A percentile compares a stretch with the other conserved stretches of the same genome.
Conservation (phyloP, 73 alveolate species). For the Paramecium pentaurelia region DNA sequence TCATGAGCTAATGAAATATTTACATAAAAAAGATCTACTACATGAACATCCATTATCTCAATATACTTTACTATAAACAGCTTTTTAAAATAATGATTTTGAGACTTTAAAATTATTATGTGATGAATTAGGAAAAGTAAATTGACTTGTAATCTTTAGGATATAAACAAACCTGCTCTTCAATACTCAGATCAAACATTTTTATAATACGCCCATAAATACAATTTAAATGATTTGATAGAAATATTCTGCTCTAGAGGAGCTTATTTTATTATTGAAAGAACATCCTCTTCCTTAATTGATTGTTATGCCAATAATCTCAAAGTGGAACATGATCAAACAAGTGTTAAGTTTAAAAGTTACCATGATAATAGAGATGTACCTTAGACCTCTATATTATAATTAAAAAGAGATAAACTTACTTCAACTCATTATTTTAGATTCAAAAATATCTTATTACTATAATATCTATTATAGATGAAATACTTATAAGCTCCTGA, state of each 20-base stretch:
- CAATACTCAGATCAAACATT: not conserved
- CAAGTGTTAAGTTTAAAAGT: not conserved
- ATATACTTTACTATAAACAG: not conserved
- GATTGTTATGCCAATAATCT: constrained; percentile 8
- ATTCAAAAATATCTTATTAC: not conserved
- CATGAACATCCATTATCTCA: not conserved
- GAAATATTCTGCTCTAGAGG: constrained; percentile 38
- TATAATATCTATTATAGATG: not conserved
- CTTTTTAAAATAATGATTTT: not conserved
- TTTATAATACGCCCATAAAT: not conserved
- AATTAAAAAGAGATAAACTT: not conserved
- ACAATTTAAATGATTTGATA: not conserved
- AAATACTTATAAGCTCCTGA: not conserved
- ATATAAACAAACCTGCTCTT: not conserved
- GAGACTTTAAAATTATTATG: not conserved
- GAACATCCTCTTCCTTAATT: not conserved
- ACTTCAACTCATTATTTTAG: not conserved
- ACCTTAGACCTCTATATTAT: not conserved
- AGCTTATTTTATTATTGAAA: constrained; percentile 4
- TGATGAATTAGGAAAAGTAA: constrained; percentile 41
- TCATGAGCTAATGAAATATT: not conserved
- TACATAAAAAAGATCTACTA: not conserved
- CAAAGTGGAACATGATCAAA: not conserved
- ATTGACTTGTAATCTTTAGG: not conserved
- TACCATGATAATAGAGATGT: not conserved